These are phyloP conservation scores for Beauveria scarabaeidicola DNA, from an alignment of 2,329 filamentous ascomycete genomes.

Conservation along the genomic window DNA sequence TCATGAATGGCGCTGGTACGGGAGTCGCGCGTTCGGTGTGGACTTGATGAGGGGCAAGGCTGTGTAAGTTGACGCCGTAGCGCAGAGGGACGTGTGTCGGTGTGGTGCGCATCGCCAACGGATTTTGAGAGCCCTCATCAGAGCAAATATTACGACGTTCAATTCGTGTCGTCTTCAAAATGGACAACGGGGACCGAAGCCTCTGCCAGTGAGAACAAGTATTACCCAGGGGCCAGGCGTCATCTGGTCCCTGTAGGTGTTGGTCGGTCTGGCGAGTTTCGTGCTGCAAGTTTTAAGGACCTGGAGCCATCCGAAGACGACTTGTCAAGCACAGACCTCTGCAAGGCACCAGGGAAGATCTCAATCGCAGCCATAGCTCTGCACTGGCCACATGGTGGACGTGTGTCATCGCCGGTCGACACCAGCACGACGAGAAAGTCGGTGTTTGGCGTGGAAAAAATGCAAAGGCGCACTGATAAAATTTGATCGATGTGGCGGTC, in stretches of 20 bases:
- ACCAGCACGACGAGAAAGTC: neutral
- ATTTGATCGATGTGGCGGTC: neutral
- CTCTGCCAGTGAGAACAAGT: neutral
- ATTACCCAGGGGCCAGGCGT: neutral
- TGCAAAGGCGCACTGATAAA: neutral
- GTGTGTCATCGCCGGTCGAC: neutral
- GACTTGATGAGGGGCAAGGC: neutral
- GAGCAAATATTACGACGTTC: neutral
- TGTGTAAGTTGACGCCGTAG: neutral
- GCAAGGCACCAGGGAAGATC: conserved; percentile 5
- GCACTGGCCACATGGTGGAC: neutral
- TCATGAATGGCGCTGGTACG: no score
- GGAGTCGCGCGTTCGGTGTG: neutral
- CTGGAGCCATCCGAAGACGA: neutral
- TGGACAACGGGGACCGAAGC: neutral
- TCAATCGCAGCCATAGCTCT: neutral
- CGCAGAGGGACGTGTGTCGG: no score
- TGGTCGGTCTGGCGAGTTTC: conserved; percentile 1
- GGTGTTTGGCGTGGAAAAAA: neutral
- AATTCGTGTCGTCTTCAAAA: neutral
- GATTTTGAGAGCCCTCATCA: neutral
- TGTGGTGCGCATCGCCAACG: neutral
- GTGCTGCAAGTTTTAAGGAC: neutral
- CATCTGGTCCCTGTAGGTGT: neutral
- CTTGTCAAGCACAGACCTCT: conserved; percentile 6